Evolutionary conservation across 441 rosid genomes (phyloP).

Genomic region (Brassica hybrid): DNA sequence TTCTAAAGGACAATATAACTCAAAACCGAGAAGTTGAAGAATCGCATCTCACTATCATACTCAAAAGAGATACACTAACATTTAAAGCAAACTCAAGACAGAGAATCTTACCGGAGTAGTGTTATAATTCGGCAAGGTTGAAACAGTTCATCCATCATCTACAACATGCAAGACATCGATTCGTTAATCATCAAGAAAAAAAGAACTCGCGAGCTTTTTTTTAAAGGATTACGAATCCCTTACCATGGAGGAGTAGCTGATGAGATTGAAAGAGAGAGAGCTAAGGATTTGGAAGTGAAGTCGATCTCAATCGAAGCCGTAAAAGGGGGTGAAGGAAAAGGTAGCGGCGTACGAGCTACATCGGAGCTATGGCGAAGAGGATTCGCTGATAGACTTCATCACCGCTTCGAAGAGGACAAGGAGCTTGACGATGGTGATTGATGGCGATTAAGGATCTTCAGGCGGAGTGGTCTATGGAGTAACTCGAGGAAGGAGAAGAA

Average conservation of each 20-base stretch:
- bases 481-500: no score
- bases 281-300: not conserved
- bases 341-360: not conserved
- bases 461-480: no score
- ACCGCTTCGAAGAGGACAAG: not conserved
- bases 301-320: not conserved
- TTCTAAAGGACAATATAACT: not conserved
- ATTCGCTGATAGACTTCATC: not conserved
- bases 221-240: not conserved
- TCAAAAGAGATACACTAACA: no score
- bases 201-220: not conserved
- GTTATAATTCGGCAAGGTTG: not conserved
- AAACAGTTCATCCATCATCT: not conserved
- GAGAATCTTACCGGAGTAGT: no score
- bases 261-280: not conserved
- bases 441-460: no score
- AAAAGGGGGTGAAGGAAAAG: not conserved
- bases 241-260: not conserved
- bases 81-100: no score
- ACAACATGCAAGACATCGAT: not conserved
- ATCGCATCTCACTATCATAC: no score
- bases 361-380: not conserved
- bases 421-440: no score
- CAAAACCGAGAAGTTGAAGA: no score
- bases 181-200: no score